Evolutionary conservation across 2,329 filamentous ascomycete species (phyloP).

Genomic region (Sporothrix euskadiensis): DNA sequence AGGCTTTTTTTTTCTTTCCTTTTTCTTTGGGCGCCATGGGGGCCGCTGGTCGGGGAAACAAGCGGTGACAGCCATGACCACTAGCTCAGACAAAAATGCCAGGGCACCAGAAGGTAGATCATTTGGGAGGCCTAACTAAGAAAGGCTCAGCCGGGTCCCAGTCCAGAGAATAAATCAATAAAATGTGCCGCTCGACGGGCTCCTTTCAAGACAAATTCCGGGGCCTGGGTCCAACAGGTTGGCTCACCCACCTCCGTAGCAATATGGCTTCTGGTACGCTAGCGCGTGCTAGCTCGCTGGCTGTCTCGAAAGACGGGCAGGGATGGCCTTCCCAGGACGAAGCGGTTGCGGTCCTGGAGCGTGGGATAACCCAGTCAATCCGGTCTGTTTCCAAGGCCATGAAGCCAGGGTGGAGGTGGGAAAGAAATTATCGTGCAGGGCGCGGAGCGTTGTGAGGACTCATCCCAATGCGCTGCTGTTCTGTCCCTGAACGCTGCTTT

Average conservation of each 20-base stretch:
- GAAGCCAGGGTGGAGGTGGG: neutral
- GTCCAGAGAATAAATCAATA: conserved; percentile 20
- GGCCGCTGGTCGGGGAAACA: conserved; percentile 27
- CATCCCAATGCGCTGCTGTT: neutral
- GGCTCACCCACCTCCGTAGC: conserved; percentile 30
- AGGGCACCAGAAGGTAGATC: conserved; percentile 28
- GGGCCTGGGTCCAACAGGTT: conserved; percentile 30
- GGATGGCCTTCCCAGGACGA: neutral
- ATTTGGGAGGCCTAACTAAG: conserved; percentile 24
- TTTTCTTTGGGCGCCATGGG: conserved; percentile 26
- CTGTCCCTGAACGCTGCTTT: neutral
- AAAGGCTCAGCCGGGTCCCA: conserved; percentile 24
- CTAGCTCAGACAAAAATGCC: conserved; percentile 24
- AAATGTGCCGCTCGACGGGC: conserved; percentile 24
- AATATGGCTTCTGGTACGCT: conserved; percentile 25
- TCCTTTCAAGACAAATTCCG: conserved; percentile 23
- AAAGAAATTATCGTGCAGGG: neutral
- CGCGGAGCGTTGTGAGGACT: neutral
- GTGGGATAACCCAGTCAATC: neutral
- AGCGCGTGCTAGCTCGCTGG: conserved; percentile 20
- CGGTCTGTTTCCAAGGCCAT: conserved; percentile 2
- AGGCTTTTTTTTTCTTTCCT: conserved; percentile 23
- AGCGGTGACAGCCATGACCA: conserved; percentile 30
- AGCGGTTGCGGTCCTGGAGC: neutral
- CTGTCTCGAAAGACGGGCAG: neutral